phyloP scores from a whole-genome alignment of 2,329 filamentous ascomycete genomes.

The Monilinia polystroma region DNA sequence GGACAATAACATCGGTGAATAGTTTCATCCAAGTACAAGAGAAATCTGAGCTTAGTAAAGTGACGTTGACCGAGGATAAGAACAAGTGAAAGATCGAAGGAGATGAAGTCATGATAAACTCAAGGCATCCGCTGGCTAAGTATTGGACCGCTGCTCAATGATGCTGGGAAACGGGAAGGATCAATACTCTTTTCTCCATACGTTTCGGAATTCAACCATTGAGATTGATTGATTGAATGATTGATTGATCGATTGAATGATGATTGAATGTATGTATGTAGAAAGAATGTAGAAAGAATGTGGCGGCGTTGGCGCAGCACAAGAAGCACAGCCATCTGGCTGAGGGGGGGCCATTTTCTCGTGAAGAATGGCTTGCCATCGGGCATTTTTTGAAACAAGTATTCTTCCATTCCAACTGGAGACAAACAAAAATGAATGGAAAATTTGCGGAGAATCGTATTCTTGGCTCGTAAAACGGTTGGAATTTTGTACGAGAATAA shows the following conservation, averaged over 20 bases:
- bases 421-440: conserved; percentile 13
- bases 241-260: no score
- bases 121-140: not conserved
- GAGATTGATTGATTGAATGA: not conserved
- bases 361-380: not conserved
- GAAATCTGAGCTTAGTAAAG: not conserved
- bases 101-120: not conserved
- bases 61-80: not conserved
- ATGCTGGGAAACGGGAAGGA: not conserved
- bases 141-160: not conserved
- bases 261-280: no score
- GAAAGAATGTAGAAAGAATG: conserved; percentile 8
- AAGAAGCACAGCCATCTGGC: conserved; percentile 1
- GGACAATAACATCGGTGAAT: conserved; percentile 13
- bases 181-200: not conserved
- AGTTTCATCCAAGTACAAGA: not conserved
- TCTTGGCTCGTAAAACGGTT: not conserved
- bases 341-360: not conserved
- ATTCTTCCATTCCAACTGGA: not conserved
- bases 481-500: not conserved
- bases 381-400: conserved; percentile 15
- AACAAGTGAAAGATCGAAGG: not conserved
- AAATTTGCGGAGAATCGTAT: not conserved
- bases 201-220: not conserved
- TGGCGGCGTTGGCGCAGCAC: conserved; percentile 10